Evolutionary conservation across 2,329 filamentous ascomycete species (phyloP).

Genomic region (Epichloe bromicola): DNA sequence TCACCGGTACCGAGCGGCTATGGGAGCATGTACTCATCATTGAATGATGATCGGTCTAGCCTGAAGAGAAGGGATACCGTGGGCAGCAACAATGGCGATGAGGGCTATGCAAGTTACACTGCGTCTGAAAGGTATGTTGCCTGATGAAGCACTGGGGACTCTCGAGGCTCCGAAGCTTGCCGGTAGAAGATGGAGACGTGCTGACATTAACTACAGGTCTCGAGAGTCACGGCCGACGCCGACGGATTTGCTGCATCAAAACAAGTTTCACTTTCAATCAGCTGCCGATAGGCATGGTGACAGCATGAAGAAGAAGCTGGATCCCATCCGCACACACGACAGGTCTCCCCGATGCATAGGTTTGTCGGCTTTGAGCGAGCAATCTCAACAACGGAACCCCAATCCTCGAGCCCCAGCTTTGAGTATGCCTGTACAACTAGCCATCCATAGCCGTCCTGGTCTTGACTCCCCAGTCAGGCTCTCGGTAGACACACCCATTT

Average conservation of each 20-base stretch:
- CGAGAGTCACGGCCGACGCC: constrained; percentile 26
- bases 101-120: constrained; percentile 31
- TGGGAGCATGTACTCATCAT: constrained; percentile 25
- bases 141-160: not conserved
- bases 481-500: constrained; percentile 31
- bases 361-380: constrained; percentile 28
- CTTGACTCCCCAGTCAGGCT: constrained; percentile 19
- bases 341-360: constrained; percentile 32
- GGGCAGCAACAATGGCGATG: constrained; percentile 21
- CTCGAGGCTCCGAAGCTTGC: not conserved
- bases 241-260: constrained; percentile 33
- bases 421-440: constrained; percentile 32
- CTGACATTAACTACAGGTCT: constrained; percentile 18
- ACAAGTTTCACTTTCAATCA: constrained; percentile 33
- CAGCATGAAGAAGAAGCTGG: constrained; percentile 42
- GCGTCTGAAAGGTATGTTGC: constrained; percentile 24
- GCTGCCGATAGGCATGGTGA: constrained; percentile 35
- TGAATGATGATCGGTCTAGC: constrained; percentile 20
- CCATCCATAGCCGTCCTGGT: constrained; percentile 23
- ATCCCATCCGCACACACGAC: constrained; percentile 32
- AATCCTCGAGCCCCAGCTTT: constrained; percentile 28
- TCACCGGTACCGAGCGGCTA: constrained; percentile 25
- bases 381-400: constrained; percentile 21
- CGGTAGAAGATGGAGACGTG: not conserved
- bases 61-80: constrained; percentile 20